phyloP scores from a whole-genome alignment of 192 early-diverging fungal genomes.

The Coemansia sp. region DNA sequence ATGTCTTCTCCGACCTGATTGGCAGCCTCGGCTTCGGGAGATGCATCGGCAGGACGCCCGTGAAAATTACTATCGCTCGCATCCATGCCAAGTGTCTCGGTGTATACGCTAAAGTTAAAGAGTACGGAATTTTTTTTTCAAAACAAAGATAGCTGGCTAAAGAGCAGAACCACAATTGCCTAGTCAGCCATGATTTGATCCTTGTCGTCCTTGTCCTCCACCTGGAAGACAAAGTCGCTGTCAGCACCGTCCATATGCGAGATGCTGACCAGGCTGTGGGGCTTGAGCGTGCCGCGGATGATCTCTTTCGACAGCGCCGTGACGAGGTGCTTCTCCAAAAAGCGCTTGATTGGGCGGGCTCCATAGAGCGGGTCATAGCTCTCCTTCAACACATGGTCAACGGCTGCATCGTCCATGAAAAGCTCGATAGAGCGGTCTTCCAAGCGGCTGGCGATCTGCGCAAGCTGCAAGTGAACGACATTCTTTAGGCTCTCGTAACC shows the following conservation, averaged over 20 bases:
- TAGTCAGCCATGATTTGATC: slow-evolving; percentile 36
- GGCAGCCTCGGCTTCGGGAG: not conserved
- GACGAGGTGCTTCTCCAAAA: slow-evolving; percentile 77
- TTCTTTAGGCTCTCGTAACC: slow-evolving; percentile 58
- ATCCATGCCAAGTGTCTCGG: not conserved
- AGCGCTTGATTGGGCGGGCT: slow-evolving; percentile 87
- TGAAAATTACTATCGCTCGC: not conserved
- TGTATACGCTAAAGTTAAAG: not conserved
- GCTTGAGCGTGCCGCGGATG: slow-evolving; percentile 61
- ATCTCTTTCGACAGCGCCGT: slow-evolving; percentile 76
- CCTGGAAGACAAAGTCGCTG: slow-evolving; percentile 40
- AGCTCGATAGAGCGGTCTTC: slow-evolving; percentile 74
- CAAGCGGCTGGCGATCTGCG: slow-evolving; percentile 63
- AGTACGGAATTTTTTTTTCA: too few relatives aligned
- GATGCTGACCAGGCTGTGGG: slow-evolving; percentile 58
- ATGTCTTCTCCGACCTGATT: not conserved
- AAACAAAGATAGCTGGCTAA: too few relatives aligned
- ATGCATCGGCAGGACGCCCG: not conserved
- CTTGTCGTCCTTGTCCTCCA: slow-evolving; percentile 24
- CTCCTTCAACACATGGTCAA: slow-evolving; percentile 69
- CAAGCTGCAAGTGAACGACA: slow-evolving; percentile 73
- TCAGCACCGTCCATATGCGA: slow-evolving; percentile 23
- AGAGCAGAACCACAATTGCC: not conserved
- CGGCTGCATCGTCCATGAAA: slow-evolving; percentile 64
- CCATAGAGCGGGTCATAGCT: slow-evolving; percentile 95